Evolutionary conservation across 1,284 basidiomycete species (phyloP).

Genomic region (Trichosporon sp.): DNA sequence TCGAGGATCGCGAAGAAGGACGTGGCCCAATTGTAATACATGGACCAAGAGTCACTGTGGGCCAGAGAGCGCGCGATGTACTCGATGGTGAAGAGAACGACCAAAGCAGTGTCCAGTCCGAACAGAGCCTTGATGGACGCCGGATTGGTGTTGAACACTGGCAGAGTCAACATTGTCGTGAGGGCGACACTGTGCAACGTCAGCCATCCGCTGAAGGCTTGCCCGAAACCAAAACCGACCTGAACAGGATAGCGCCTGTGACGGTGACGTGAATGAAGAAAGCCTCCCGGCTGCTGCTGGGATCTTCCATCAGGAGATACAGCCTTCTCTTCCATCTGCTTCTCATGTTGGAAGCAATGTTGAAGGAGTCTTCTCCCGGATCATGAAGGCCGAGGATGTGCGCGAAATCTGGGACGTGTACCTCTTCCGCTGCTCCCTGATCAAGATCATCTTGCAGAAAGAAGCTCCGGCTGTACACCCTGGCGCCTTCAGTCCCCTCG

Average conservation of each 20-base stretch:
- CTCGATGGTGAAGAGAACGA: constrained; percentile 76
- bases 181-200: constrained; percentile 65
- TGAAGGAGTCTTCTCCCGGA: constrained; percentile 46
- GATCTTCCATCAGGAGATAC: constrained; percentile 48
- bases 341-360: constrained; percentile 38
- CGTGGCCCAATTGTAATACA: constrained; percentile 47
- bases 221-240: constrained; percentile 30
- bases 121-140: constrained; percentile 69
- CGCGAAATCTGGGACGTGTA: constrained; percentile 45
- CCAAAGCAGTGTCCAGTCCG: constrained; percentile 66
- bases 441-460: constrained; percentile 21
- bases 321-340: constrained; percentile 44
- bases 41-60: constrained; percentile 47
- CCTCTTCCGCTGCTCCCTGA: constrained; percentile 26
- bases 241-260: constrained; percentile 46
- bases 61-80: constrained; percentile 41
- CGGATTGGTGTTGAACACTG: constrained; percentile 61
- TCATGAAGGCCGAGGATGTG: constrained; percentile 43
- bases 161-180: constrained; percentile 77
- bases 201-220: not conserved
- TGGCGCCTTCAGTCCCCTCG: not conserved
- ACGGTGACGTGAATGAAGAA: constrained; percentile 45
- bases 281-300: constrained; percentile 42
- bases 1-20: constrained; percentile 80
- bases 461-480: not conserved